Evolutionary conservation across 805 yeast species (phyloP).

Genomic region (Pichia kluyveri): DNA sequence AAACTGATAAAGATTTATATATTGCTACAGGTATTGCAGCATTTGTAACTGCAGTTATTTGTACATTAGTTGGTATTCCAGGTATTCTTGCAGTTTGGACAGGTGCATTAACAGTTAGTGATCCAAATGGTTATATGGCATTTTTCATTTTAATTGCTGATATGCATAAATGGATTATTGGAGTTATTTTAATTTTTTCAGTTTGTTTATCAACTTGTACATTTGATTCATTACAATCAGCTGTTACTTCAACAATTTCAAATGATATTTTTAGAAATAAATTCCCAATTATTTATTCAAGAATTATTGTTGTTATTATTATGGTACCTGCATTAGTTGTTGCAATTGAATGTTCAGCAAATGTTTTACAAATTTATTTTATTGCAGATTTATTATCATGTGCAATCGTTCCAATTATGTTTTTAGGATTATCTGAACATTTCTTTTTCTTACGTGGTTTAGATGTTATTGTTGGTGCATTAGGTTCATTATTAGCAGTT

Average conservation of each 20-base stretch:
- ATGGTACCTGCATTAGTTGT: constrained; percentile 86
- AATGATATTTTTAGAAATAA: constrained; percentile 85
- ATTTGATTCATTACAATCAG: constrained; percentile 82
- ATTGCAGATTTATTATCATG: constrained; percentile 88
- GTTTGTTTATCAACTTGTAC: constrained; percentile 78
- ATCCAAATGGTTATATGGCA: constrained; percentile 54
- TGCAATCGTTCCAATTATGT: constrained; percentile 74
- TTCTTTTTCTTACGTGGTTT: constrained; percentile 68
- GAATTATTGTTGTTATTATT: constrained; percentile 60
- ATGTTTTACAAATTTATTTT: constrained; percentile 76
- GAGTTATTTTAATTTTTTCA: constrained; percentile 68
- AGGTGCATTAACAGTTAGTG: constrained; percentile 47
- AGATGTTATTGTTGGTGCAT: constrained; percentile 76
- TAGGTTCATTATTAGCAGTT: constrained; percentile 73
- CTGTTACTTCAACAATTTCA: constrained; percentile 79
- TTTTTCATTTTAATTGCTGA: constrained; percentile 61
- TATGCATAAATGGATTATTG: constrained; percentile 82
- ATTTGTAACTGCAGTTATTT: constrained; percentile 50
- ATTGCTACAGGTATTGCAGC: constrained; percentile 75
- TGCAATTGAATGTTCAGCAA: constrained; percentile 72
- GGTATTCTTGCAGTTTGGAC: constrained; percentile 92
- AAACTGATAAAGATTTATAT: constrained; percentile 61
- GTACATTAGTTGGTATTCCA: constrained; percentile 68
- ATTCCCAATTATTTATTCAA: constrained; percentile 53
- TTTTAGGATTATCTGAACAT: constrained; percentile 62